Evolutionary conservation across 1,284 basidiomycete genomes (phyloP).

Genomic region (Malassezia globosa): DNA sequence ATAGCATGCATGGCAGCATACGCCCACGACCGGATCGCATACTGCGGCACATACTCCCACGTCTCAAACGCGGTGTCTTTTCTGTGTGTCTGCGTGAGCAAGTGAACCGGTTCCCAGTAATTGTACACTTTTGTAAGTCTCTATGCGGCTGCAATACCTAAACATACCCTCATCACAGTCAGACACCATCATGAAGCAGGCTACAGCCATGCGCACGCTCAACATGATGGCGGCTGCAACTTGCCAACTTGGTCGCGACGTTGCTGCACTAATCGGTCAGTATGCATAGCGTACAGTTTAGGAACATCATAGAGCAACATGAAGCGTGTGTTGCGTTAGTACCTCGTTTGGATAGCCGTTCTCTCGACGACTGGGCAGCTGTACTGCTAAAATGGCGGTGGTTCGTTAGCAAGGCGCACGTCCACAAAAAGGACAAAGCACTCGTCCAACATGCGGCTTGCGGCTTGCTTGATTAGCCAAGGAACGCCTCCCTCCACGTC

Average conservation of each 20-base stretch:
- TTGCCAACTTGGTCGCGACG: conserved; percentile 7
- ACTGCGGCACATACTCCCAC: conserved; percentile 87
- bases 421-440: too few species aligned
- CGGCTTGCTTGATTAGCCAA: too few species aligned
- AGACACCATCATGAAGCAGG: conserved; percentile 88
- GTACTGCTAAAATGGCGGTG: too few species aligned
- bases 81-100: conserved; percentile 47
- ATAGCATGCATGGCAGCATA: conserved; percentile 58
- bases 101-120: conserved; percentile 96
- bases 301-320: conserved; percentile 14
- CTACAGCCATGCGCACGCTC: conserved; percentile 47
- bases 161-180: conserved; percentile 72
- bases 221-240: conserved; percentile 1
- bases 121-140: conserved; percentile 57
- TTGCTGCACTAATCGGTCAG: not conserved
- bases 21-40: conserved; percentile 83
- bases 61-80: conserved; percentile 62
- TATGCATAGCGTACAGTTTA: not conserved
- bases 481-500: too few species aligned
- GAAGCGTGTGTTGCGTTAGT: not conserved
- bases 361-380: too few species aligned
- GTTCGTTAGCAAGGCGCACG: too few species aligned
- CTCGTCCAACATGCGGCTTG: too few species aligned
- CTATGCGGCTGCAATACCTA: too few species aligned
- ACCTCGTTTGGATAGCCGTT: not conserved